These are phyloP conservation scores for Eremochloa ophiuroides DNA, from an alignment of 176 grass and related monocot species.

Conservation along the genomic window DNA sequence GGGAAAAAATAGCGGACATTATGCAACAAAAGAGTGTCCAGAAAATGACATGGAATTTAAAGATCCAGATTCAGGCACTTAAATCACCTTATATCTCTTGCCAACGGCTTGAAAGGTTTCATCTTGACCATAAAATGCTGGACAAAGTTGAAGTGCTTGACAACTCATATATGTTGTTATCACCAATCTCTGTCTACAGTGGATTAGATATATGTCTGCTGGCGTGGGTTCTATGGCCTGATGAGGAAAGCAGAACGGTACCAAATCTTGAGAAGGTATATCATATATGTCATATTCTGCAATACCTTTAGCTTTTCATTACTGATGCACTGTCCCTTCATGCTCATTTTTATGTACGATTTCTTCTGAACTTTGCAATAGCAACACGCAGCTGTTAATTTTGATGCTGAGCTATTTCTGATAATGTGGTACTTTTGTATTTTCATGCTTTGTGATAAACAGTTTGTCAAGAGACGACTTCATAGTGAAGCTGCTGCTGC, in stretches of 20 bases:
- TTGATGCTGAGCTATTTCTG: not conserved
- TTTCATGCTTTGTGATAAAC: slow-evolving; percentile 5
- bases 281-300: not conserved
- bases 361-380: not conserved
- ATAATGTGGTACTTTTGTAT: not conserved
- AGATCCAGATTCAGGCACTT: slow-evolving; percentile 85
- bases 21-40: slow-evolving; percentile 54
- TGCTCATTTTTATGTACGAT: not conserved
- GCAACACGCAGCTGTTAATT: not conserved
- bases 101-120: slow-evolving; percentile 58
- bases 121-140: slow-evolving; percentile 52
- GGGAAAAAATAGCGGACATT: slow-evolving; percentile 66
- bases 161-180: slow-evolving; percentile 63
- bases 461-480: slow-evolving; percentile 86
- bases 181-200: slow-evolving; percentile 56
- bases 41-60: slow-evolving; percentile 92
- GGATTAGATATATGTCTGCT: slow-evolving; percentile 73
- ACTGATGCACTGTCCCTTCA: not conserved
- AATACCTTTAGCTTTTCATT: not conserved
- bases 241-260: slow-evolving; percentile 79
- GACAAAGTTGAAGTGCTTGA: slow-evolving; percentile 58
- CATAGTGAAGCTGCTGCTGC: slow-evolving; percentile 55
- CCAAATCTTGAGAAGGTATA: slow-evolving; percentile 91
- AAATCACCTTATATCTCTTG: slow-evolving; percentile 72
- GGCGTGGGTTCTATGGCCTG: slow-evolving; percentile 90